phyloP scores from a whole-genome alignment of 768 basidiomycete species.

The Phaffia tasmanica region DNA sequence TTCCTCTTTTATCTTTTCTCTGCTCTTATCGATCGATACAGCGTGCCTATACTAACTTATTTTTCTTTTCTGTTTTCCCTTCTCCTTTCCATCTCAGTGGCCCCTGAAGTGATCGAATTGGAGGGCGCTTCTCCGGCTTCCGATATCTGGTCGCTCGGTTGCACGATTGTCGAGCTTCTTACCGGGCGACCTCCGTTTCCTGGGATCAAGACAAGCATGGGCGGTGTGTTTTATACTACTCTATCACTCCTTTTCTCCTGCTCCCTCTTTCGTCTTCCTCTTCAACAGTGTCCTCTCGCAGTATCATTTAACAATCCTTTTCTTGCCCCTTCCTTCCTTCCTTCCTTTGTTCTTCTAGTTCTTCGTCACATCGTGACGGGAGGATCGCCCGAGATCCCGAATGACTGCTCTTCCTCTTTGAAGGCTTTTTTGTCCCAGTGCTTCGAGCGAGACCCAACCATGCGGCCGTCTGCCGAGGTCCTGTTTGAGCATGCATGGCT shows the following conservation, averaged over 20 bases:
- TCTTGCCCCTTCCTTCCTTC: too few species aligned
- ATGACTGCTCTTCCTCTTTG: conserved; percentile 60
- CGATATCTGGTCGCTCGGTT: conserved; percentile 91
- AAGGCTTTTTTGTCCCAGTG: conserved; percentile 75
- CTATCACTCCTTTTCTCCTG: background rate
- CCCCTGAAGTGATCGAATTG: conserved; percentile 91
- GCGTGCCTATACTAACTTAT: too few species aligned
- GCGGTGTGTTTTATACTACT: conserved; percentile 46
- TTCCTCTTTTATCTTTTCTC: background rate
- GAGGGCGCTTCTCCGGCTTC: conserved; percentile 86
- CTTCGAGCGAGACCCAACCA: conserved; percentile 74
- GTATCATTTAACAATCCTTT: background rate
- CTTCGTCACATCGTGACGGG: conserved; percentile 98
- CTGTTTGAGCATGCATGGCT: conserved; percentile 90
- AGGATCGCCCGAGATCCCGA: conserved; percentile 72
- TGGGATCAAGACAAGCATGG: conserved; percentile 79
- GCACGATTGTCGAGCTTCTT: conserved; percentile 85
- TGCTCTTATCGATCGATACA: background rate
- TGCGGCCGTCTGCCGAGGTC: conserved; percentile 67
- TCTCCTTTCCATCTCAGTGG: conserved; percentile 46
- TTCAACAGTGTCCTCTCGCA: too few species aligned
- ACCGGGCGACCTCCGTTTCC: conserved; percentile 86
- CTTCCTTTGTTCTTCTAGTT: conserved; percentile 44
- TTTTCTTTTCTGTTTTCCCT: too few species aligned
- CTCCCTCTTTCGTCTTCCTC: background rate